phyloP scores from a whole-genome alignment of 2,329 filamentous ascomycete genomes.

The Amesomyces nigricolor region DNA sequence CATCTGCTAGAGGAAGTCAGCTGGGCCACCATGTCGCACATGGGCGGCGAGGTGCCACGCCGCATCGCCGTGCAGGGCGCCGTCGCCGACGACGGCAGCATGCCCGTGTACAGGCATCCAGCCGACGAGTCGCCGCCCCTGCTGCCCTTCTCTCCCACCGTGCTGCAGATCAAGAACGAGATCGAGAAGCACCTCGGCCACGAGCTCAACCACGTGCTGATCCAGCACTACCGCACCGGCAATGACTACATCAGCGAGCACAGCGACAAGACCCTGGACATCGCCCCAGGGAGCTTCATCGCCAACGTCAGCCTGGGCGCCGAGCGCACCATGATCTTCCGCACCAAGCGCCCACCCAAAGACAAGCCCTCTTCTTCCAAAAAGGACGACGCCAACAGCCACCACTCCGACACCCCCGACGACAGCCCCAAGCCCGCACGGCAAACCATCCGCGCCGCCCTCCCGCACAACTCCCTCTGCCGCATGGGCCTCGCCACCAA shows the following conservation, averaged over 20 bases:
- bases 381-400: neutral
- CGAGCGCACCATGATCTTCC: conserved; percentile 80
- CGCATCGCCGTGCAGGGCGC: conserved; percentile 84
- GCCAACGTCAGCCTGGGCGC: conserved; percentile 94
- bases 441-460: conserved; percentile 58
- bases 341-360: conserved; percentile 62
- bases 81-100: conserved; percentile 60
- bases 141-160: conserved; percentile 66
- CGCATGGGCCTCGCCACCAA: conserved; percentile 78
- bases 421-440: conserved; percentile 30
- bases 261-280: conserved; percentile 93
- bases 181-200: conserved; percentile 73
- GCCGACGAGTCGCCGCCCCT: conserved; percentile 80
- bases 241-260: conserved; percentile 94
- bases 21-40: conserved; percentile 91
- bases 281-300: conserved; percentile 72
- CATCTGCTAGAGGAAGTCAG: conserved; percentile 66
- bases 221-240: conserved; percentile 87
- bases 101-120: conserved; percentile 92
- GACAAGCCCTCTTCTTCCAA: neutral
- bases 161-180: conserved; percentile 59
- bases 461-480: conserved; percentile 88
- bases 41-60: conserved; percentile 84
- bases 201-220: conserved; percentile 80
- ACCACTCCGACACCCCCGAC: neutral